A percentile compares a stretch with the other conserved stretches of the same genome.
These are phyloP conservation scores for Acacia acuminata DNA, from an alignment of 306 rosid species.

Conservation along the genomic window DNA sequence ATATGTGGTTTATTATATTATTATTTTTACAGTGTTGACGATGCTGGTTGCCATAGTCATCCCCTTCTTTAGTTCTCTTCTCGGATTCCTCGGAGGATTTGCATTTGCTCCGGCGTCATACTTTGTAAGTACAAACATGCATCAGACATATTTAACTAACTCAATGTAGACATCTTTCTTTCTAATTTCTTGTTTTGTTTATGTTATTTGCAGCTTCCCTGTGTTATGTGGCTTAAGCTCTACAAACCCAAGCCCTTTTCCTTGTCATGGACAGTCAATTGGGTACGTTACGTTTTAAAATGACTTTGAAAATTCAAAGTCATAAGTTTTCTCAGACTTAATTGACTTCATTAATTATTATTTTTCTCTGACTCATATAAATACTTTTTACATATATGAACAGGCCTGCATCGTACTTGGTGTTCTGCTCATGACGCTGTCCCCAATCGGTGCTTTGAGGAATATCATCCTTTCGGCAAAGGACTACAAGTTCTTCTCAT, in stretches of 20 bases:
- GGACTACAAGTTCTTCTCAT: slow-evolving; percentile 59
- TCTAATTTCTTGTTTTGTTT: no score
- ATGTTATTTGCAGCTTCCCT: slow-evolving; percentile 64
- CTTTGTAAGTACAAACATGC: slow-evolving; percentile 64
- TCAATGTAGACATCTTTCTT: no score
- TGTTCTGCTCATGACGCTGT: slow-evolving; percentile 51
- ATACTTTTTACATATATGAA: background rate
- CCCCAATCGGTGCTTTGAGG: slow-evolving; percentile 79
- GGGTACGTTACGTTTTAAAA: slow-evolving; percentile 48
- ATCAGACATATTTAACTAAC: no score
- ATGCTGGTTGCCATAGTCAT: slow-evolving; percentile 59
- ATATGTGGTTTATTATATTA: no score
- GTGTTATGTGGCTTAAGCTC: slow-evolving; percentile 74
- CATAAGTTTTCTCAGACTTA: background rate
- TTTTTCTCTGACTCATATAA: background rate
- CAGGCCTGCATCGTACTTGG: slow-evolving; percentile 78
- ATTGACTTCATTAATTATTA: background rate
- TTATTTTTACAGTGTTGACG: slow-evolving; percentile 51
- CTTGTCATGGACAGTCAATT: slow-evolving; percentile 66
- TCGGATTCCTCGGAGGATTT: slow-evolving; percentile 91
- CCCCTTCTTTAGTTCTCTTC: slow-evolving; percentile 84
- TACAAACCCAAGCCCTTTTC: slow-evolving; percentile 61
- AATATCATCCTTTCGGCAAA: slow-evolving; percentile 51
- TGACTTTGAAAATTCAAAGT: background rate
- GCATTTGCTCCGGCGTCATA: slow-evolving; percentile 91